Conservation (phyloP, 306 rosid genomes). For the Biancaea sappan region DNA sequence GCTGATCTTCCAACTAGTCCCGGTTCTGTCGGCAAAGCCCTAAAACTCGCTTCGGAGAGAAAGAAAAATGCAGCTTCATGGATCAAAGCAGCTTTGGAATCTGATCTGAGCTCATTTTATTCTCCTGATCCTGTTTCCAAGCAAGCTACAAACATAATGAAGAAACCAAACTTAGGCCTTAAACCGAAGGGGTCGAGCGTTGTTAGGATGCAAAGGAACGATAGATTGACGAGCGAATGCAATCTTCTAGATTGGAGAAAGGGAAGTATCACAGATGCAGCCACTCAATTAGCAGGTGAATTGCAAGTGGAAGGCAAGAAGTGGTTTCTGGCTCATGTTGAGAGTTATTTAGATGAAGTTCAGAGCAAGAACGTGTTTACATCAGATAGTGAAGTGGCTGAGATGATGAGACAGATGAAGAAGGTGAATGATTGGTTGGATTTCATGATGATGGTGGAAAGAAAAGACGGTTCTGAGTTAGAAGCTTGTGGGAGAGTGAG, state of each 20-base stretch:
- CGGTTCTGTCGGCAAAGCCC: slow-evolving; percentile 17
- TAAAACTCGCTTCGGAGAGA: slow-evolving; percentile 37
- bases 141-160: neutral
- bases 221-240: slow-evolving; percentile 20
- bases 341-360: slow-evolving; percentile 42
- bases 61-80: slow-evolving; percentile 40
- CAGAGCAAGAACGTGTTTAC: slow-evolving; percentile 18
- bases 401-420: slow-evolving; percentile 46
- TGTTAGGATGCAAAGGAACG: slow-evolving; percentile 17
- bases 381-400: slow-evolving; percentile 36
- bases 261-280: slow-evolving; percentile 36
- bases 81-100: slow-evolving; percentile 42
- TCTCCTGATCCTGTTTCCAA: neutral
- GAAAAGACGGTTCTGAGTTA: slow-evolving; percentile 18
- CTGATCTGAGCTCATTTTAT: slow-evolving; percentile 34
- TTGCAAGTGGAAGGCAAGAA: slow-evolving; percentile 34
- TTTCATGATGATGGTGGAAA: slow-evolving; percentile 9
- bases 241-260: slow-evolving; percentile 29
- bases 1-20: slow-evolving; percentile 1
- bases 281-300: slow-evolving; percentile 11
- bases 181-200: slow-evolving; percentile 23
- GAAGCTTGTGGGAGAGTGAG: slow-evolving; percentile 42
- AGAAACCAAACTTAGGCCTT: neutral
- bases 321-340: slow-evolving; percentile 42
- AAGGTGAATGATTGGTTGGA: slow-evolving; percentile 44